Conservation (phyloP, 1,284 basidiomycete genomes). For the Boletellus dicymbophilus region DNA sequence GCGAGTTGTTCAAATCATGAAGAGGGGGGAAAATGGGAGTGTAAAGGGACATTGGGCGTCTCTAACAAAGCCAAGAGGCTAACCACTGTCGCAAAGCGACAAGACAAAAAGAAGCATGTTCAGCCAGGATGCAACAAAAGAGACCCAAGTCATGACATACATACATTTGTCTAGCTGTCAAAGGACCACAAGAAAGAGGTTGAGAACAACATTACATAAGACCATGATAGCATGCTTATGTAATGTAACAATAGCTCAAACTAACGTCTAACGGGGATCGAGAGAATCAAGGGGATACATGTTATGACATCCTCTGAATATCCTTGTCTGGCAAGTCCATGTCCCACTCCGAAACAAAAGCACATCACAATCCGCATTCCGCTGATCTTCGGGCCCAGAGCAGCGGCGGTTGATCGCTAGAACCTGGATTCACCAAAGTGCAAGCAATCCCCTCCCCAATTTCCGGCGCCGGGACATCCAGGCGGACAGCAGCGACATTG, state of each 20-base stretch:
- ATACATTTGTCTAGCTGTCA: background rate
- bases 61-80: constrained; percentile 1
- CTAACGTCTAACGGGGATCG: too few species aligned
- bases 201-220: constrained; percentile 16
- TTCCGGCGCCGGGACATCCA: background rate
- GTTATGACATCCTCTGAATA: background rate
- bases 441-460: constrained; percentile 17
- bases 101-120: too few species aligned
- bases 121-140: background rate
- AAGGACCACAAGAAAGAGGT: background rate
- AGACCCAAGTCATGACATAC: constrained; percentile 2
- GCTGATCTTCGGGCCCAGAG: constrained; percentile 16
- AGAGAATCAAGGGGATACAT: background rate
- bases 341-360: constrained; percentile 1
- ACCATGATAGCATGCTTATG: background rate
- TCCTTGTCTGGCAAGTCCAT: background rate
- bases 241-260: background rate
- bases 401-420: constrained; percentile 21
- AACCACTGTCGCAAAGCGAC: background rate
- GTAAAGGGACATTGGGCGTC: constrained; percentile 32
- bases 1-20: constrained; percentile 5
- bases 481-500: constrained; percentile 10
- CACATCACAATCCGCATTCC: constrained; percentile 4
- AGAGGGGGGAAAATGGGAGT: constrained; percentile 35
- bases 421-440: constrained; percentile 21